These are phyloP conservation scores for Microdochium paspali DNA, from an alignment of 2,329 filamentous ascomycete genomes.

Conservation along the genomic window DNA sequence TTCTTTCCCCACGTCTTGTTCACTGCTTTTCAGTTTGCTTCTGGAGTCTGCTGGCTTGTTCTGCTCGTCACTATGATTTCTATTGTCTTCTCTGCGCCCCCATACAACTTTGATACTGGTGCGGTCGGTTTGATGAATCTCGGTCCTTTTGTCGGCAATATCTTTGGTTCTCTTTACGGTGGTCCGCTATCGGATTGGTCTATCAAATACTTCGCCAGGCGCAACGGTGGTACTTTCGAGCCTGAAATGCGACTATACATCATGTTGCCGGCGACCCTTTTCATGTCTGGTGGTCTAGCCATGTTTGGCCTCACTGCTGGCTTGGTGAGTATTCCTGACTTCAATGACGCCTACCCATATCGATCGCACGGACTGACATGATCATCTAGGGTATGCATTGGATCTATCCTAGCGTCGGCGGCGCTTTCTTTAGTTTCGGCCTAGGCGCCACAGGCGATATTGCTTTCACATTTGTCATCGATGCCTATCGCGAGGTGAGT, in stretches of 20 bases:
- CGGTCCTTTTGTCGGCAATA: slow-evolving; percentile 24
- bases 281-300: slow-evolving; percentile 24
- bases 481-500: slow-evolving; percentile 24
- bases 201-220: slow-evolving; percentile 23
- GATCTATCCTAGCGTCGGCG: slow-evolving; percentile 26
- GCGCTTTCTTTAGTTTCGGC: slow-evolving; percentile 25
- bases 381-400: slow-evolving; percentile 33
- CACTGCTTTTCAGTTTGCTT: slow-evolving; percentile 27
- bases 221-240: slow-evolving; percentile 30
- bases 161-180: slow-evolving; percentile 27
- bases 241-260: slow-evolving; percentile 31
- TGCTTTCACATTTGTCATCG: slow-evolving; percentile 23
- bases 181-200: slow-evolving; percentile 27
- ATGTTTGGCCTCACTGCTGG: slow-evolving; percentile 28
- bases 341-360: too few relatives aligned
- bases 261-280: slow-evolving; percentile 13
- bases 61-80: slow-evolving; percentile 19
- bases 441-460: slow-evolving; percentile 27
- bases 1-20: slow-evolving; percentile 28
- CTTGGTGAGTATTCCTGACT: slow-evolving; percentile 20
- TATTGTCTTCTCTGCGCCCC: slow-evolving; percentile 23
- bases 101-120: slow-evolving; percentile 16
- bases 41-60: slow-evolving; percentile 24
- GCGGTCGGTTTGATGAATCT: slow-evolving; percentile 18
- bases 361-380: too few relatives aligned